A percentile compares a stretch with the other conserved stretches of the same genome.
Conservation (phyloP, 805 yeast species). For the Cyberlindnera saturnus region DNA sequence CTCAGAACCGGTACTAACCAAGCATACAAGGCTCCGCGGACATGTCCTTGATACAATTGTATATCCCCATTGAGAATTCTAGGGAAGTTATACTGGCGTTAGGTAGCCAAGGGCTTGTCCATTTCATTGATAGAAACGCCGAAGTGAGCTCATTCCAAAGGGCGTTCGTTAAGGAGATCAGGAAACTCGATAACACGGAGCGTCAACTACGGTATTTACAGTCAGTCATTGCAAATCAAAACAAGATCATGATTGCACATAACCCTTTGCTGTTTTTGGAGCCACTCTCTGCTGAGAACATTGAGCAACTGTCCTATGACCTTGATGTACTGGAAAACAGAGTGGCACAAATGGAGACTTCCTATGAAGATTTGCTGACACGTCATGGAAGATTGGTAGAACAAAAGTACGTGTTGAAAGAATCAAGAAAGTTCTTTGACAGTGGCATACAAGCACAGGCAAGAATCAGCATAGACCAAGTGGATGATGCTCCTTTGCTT, state of each 20-base stretch:
- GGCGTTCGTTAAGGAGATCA: conserved; percentile 80
- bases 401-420: conserved; percentile 54
- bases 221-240: conserved; percentile 42
- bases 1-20: conserved; percentile 6
- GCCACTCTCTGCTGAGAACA: conserved; percentile 35
- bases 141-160: conserved; percentile 83
- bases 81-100: conserved; percentile 80
- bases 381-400: conserved; percentile 67
- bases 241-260: conserved; percentile 31
- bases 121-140: conserved; percentile 83
- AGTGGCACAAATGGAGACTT: conserved; percentile 61
- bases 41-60: conserved; percentile 89
- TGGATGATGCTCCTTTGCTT: conserved; percentile 33
- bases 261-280: conserved; percentile 23
- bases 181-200: conserved; percentile 79
- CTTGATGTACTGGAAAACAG: conserved; percentile 69
- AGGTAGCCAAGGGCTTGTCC: conserved; percentile 82
- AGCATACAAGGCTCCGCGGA: conserved; percentile 71
- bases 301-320: conserved; percentile 59
- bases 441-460: conserved; percentile 27
- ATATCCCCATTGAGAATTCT: conserved; percentile 84
- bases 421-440: conserved; percentile 43
- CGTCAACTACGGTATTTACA: conserved; percentile 66
- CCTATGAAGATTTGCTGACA: conserved; percentile 56
- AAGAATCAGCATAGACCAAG: conserved; percentile 29